Evolutionary conservation across 306 rosid species (phyloP).

Genomic region (Glycyrrhiza uralensis): DNA sequence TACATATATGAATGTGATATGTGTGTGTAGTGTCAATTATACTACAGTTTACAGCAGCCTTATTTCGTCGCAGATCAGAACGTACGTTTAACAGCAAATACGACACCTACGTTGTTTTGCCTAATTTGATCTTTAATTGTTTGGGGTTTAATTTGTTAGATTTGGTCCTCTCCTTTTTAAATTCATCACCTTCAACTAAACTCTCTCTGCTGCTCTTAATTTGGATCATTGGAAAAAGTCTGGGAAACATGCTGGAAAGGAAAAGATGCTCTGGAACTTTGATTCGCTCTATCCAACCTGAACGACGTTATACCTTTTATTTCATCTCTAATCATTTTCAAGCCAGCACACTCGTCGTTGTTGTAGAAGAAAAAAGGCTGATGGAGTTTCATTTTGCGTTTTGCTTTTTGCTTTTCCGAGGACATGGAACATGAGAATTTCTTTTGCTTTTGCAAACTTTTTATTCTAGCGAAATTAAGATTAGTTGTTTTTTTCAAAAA

Average conservation of each 20-base stretch:
- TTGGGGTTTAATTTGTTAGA: neutral
- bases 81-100: neutral
- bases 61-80: neutral
- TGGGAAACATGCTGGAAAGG: constrained; percentile 20
- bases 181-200: neutral
- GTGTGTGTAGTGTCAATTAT: constrained; percentile 18
- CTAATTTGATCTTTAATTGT: neutral
- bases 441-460: constrained; percentile 1
- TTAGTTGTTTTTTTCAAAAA: neutral
- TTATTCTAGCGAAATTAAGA: neutral
- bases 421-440: neutral
- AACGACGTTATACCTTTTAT: constrained; percentile 8
- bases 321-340: constrained; percentile 48
- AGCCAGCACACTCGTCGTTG: constrained; percentile 10
- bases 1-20: neutral
- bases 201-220: constrained; percentile 17
- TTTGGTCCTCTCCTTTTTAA: neutral
- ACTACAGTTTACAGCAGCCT: constrained; percentile 28
- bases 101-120: neutral
- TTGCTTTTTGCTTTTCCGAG: constrained; percentile 30
- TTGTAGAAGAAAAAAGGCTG: neutral
- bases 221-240: constrained; percentile 11
- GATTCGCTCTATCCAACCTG: neutral
- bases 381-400: neutral
- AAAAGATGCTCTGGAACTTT: constrained; percentile 31